A percentile compares a stretch with the other conserved stretches of the same genome.
These are phyloP conservation scores for Penicillium janthinellum DNA, from an alignment of 2,329 filamentous ascomycete species.

Conservation along the genomic window DNA sequence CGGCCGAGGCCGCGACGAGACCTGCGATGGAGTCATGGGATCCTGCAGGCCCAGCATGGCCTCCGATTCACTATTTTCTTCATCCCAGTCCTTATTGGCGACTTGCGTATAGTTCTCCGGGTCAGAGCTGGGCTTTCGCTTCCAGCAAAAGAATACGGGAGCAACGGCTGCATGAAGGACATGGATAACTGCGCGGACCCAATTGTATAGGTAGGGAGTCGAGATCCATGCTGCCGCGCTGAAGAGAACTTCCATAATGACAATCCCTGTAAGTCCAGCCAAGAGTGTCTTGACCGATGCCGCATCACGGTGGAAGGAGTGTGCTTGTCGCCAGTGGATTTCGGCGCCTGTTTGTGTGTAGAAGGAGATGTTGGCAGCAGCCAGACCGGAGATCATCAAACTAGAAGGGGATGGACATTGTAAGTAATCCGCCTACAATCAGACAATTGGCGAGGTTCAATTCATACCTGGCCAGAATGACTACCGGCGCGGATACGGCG, in stretches of 20 bases:
- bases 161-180: constrained; percentile 2
- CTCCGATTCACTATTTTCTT: constrained; percentile 10
- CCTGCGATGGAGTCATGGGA: neutral
- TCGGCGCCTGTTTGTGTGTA: constrained; percentile 28
- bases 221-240: constrained; percentile 17
- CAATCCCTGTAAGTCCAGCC: constrained; percentile 24
- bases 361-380: constrained; percentile 31
- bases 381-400: constrained; percentile 23
- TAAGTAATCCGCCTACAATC: neutral
- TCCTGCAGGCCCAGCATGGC: constrained; percentile 3
- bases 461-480: constrained; percentile 17
- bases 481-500: constrained; percentile 9
- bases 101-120: constrained; percentile 18
- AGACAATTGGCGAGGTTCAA: neutral
- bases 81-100: constrained; percentile 18
- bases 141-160: constrained; percentile 7
- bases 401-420: constrained; percentile 5
- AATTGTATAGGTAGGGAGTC: constrained; percentile 21
- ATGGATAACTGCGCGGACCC: constrained; percentile 1
- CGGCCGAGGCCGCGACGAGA: neutral
- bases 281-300: constrained; percentile 27
- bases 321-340: constrained; percentile 32
- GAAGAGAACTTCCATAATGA: constrained; percentile 25
- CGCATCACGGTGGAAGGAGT: constrained; percentile 26
- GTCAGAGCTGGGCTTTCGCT: neutral